phyloP scores from a whole-genome alignment of 192 early-diverging fungal species.

The Podila minutissima region DNA sequence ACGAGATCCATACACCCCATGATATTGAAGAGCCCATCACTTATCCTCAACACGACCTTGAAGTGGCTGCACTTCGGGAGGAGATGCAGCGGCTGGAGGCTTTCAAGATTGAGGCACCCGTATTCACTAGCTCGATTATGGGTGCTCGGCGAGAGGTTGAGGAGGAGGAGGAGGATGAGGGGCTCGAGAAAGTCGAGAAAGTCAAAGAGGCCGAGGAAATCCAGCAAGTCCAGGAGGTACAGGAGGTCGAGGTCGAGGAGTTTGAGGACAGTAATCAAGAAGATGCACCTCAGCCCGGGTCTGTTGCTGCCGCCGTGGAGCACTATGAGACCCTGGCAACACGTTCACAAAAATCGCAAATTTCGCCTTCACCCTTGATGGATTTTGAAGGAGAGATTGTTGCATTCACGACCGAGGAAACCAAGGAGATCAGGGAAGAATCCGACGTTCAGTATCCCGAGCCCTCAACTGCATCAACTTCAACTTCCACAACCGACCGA shows the following conservation, averaged over 20 bases:
- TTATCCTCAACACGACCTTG: conserved; percentile 33
- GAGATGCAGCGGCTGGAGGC: conserved; percentile 26
- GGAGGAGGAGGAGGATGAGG: background rate
- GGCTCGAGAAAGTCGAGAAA: background rate
- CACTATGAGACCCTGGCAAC: conserved; percentile 6
- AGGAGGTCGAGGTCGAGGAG: background rate
- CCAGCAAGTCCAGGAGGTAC: background rate
- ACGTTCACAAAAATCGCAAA: background rate
- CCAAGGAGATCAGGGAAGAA: background rate
- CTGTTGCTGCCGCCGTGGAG: conserved; percentile 2
- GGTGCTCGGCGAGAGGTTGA: background rate
- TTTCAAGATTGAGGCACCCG: conserved; percentile 25
- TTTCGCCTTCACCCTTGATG: background rate
- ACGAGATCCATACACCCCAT: background rate
- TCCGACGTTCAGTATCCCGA: background rate
- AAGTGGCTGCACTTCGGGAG: conserved; percentile 17
- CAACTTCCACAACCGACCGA: conserved; percentile 21
- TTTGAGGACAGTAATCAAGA: background rate
- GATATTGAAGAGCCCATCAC: conserved; percentile 10
- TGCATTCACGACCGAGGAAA: background rate
- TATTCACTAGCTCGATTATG: conserved; percentile 26
- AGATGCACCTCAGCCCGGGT: background rate
- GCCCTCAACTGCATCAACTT: conserved; percentile 4
- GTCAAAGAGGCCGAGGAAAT: background rate
- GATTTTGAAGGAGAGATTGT: background rate